Base-by-base conservation (phyloP, 495 filamentous ascomycete species). In the Penicillium odoratum region DNA sequence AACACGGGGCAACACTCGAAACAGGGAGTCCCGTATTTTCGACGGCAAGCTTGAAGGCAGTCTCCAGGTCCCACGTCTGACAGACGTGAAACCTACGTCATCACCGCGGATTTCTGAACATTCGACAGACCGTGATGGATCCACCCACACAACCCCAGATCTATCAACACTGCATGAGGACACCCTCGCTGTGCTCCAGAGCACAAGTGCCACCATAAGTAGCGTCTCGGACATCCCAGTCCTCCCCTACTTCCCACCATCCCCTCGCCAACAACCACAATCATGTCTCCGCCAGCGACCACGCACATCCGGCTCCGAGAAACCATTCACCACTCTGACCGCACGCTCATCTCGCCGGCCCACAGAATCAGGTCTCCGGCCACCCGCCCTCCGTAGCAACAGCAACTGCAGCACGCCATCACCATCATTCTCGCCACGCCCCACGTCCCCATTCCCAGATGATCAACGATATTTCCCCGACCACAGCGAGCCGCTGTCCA, bases 361-460 rank as follows among this genome's bases (percentile, higher is more conserved):
- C 47, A 61, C 71, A 44, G 62, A 70, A 8, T 21, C 57, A 52
- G 28, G 42, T 56, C 62, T 49, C 1, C 70, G 69, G 1, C 70
- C 69, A 1, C 58, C 66, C 5, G 68, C 74, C 2, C 55, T 67
- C 3, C 70, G 69, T 57, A 77, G 55, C 48, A 57, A 63, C 48
- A 69, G 71, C 60, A 70, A 60, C 42, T 63, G 56, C 49, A 70
- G 61, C 55, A 51, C 70, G 5, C 58, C 63, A 3, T 59, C 61
- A 16, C 58, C 63, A 3, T 59, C 61, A 16, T 69, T 63, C 45
- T 63, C 64, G 3, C 51, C 65, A 6, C 59, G 61, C 13, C 57
- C 64, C 2, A 15, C 43, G 9, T 69, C 64, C 16, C 60, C 64
- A n/a, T 58, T 53, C 50, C 42, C 50, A 7, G 21, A 68, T 5